Base-by-base conservation (phyloP, 768 basidiomycete genomes). In the Suillus fuscotomentosus region DNA sequence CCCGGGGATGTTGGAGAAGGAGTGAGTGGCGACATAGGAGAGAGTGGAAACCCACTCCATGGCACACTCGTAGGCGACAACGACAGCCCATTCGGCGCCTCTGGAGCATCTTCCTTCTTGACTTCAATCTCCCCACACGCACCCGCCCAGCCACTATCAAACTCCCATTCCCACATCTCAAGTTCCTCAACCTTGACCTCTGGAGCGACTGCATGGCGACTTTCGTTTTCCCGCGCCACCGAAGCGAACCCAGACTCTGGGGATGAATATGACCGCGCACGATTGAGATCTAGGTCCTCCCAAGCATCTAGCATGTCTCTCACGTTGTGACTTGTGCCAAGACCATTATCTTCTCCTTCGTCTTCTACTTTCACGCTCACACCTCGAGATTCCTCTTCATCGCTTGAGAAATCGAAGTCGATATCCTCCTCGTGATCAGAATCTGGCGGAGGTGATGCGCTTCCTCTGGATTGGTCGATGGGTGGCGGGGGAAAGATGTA, bases 371-470 rank as follows among this genome's bases (percentile, higher is more conserved):
- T 72, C n/a, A 66, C 55, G 15, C 56, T 59, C 17, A 42, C 17
- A 20, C 17, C 57, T 41, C 57, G 39, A 41, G 57, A 42, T 59
- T 59, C 57, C 41, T 59, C 57, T 20, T 59, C 57, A 20, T 59
- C 57, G 6, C 57, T 59, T 20, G 57, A 59, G 24, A 59, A 59
- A 65, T 88, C 82, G 24, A 74, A 62, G 65, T 81, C 87, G 65
- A 83, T 81, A 65, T 59, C 67, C 31, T 70, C 68, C 27, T 75
- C 77, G 24, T 70, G 71, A 24, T 73, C 84, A 36, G 82, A 90
- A 68, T 91, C 89, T 4, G 90, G 90, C 14, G 90, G 90, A 1
- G 86, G 88, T 0, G 90, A 89, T 14, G 86, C 85, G 48, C 84
- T 87, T 71, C 78, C 80, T 24, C 45, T 62, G 70, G 68, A 67